These are phyloP conservation scores for Pseudocercospora macadamiae DNA, from an alignment of 2,329 filamentous ascomycete species.

Conservation along the genomic window DNA sequence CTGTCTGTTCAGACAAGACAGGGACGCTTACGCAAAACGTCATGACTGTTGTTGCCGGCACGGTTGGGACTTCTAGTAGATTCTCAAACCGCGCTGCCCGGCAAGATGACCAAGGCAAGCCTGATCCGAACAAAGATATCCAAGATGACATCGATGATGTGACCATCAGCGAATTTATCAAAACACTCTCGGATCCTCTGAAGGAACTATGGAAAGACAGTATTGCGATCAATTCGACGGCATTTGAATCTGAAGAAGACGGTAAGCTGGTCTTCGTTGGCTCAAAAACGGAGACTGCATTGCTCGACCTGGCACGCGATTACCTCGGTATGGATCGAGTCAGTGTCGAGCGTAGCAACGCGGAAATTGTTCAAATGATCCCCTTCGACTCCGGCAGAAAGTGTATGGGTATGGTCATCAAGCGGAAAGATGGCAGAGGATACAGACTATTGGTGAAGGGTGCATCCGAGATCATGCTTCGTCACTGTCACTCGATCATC, in stretches of 20 bases:
- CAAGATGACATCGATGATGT: conserved; percentile 51
- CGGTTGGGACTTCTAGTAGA: conserved; percentile 62
- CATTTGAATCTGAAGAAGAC: conserved; percentile 67
- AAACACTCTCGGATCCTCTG: conserved; percentile 54
- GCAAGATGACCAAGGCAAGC: conserved; percentile 26
- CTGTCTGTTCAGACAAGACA: conserved; percentile 80
- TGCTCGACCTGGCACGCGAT: conserved; percentile 70
- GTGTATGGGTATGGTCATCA: conserved; percentile 69
- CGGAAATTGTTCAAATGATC: conserved; percentile 59
- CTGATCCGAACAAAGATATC: conserved; percentile 32
- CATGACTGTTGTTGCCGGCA: conserved; percentile 76
- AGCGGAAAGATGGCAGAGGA: conserved; percentile 53
- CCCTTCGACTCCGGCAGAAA: conserved; percentile 68
- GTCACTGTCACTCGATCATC: conserved; percentile 56
- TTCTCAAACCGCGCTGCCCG: conserved; percentile 52
- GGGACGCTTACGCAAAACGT: conserved; percentile 75
- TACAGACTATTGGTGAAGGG: conserved; percentile 61
- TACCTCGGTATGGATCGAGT: conserved; percentile 66
- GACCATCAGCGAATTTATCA: conserved; percentile 58
- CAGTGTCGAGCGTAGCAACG: conserved; percentile 64
- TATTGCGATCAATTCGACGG: conserved; percentile 69
- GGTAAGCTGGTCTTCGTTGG: conserved; percentile 66
- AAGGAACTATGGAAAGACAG: conserved; percentile 64
- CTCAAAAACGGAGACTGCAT: conserved; percentile 76
- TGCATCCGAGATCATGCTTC: conserved; percentile 55